phyloP scores from a whole-genome alignment of 495 filamentous ascomycete genomes.

The Daldinia vernicosa region DNA sequence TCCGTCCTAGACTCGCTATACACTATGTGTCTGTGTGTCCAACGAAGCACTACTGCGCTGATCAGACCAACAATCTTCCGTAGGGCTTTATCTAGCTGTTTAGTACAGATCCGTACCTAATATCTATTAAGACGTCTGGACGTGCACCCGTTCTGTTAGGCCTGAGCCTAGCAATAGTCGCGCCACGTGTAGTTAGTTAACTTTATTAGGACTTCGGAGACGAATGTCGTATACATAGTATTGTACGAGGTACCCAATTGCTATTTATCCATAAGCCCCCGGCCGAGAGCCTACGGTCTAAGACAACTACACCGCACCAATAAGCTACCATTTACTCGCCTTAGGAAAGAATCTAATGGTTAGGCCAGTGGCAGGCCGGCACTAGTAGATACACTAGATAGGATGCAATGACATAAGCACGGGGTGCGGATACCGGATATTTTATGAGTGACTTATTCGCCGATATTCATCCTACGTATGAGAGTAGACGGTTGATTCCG shows the following conservation, averaged over 20 bases:
- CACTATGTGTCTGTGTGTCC: neutral
- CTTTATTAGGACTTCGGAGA: slow-evolving; percentile 24
- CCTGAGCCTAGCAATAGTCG: slow-evolving; percentile 27
- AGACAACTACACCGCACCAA: slow-evolving; percentile 7
- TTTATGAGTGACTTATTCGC: slow-evolving; percentile 3
- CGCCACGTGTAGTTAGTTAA: slow-evolving; percentile 31
- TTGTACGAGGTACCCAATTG: neutral
- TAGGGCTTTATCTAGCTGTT: slow-evolving; percentile 18
- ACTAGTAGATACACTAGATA: slow-evolving; percentile 6
- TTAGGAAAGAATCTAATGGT: slow-evolving; percentile 14
- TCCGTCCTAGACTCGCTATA: slow-evolving; percentile 24
- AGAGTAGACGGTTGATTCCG: neutral
- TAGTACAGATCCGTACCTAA: too few relatives aligned
- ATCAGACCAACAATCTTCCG: slow-evolving; percentile 23
- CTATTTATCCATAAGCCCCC: slow-evolving; percentile 15
- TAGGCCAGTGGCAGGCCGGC: slow-evolving; percentile 22
- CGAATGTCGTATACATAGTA: neutral
- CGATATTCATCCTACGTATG: neutral
- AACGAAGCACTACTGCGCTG: slow-evolving; percentile 22
- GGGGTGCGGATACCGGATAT: slow-evolving; percentile 9
- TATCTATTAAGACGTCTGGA: neutral
- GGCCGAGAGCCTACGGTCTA: slow-evolving; percentile 2
- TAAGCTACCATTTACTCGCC: slow-evolving; percentile 20
- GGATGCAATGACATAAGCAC: slow-evolving; percentile 19
- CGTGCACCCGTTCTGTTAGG: slow-evolving; percentile 15